Evolutionary conservation across 306 rosid genomes (phyloP).

Genomic region (Bauhinia variegata): DNA sequence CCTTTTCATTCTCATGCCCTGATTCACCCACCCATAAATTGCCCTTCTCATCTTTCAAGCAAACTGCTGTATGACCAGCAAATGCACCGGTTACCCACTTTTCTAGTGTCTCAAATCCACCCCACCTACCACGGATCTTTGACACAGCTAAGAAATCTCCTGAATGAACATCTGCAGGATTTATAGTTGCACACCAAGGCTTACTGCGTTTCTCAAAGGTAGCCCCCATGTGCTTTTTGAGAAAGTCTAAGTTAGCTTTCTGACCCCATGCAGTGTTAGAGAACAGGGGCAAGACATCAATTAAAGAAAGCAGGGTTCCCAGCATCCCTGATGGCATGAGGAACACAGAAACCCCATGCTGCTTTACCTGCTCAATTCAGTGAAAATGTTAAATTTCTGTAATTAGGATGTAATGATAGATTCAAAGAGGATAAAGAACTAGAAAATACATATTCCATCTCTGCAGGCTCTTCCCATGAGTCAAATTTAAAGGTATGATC

Average conservation of each 20-base stretch:
- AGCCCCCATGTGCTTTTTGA: conserved; percentile 94
- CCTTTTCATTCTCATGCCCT: conserved; percentile 98
- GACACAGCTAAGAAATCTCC: conserved; percentile 95
- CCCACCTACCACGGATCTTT: conserved; percentile 99
- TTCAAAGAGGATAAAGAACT: conserved; percentile 31
- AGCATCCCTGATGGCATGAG: conserved; percentile 99
- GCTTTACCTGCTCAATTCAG: conserved; percentile 76
- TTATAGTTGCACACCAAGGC: conserved; percentile 73
- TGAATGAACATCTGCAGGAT: conserved; percentile 87
- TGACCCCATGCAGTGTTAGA: conserved; percentile 93
- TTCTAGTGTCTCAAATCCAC: conserved; percentile 96
- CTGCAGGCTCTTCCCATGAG: conserved; percentile 97
- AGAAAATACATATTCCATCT: conserved; percentile 88
- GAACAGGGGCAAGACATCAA: conserved; percentile 88
- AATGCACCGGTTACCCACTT: conserved; percentile 99
- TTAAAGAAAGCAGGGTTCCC: conserved; percentile 81
- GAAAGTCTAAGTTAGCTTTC: conserved; percentile 74
- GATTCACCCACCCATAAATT: conserved; percentile 99
- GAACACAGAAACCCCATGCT: conserved; percentile 93
- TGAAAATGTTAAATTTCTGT: conserved; percentile 33
- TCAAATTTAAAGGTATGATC: conserved; percentile 79
- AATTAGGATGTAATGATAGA: conserved; percentile 1
- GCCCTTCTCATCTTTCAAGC: conserved; percentile 93
- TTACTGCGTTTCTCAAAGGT: conserved; percentile 72
- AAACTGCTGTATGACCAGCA: conserved; percentile 98